Evolutionary conservation across 2,329 filamentous ascomycete genomes (phyloP).

Genomic region (Madurella fahalii): DNA sequence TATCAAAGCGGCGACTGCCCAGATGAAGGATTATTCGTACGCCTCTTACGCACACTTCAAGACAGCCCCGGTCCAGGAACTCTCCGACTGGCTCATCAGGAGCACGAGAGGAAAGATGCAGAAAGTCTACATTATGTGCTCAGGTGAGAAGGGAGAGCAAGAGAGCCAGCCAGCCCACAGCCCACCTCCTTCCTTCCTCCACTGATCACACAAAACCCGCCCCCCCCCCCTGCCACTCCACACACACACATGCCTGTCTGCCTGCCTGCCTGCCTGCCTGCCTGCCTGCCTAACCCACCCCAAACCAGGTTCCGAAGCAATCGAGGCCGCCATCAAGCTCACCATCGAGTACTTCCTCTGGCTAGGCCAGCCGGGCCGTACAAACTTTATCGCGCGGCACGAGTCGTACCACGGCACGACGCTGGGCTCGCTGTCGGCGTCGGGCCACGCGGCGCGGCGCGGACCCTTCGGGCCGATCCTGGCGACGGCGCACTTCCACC

Average conservation of each 20-base stretch:
- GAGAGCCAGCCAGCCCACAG: too few relatives aligned
- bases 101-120: slow-evolving; percentile 36
- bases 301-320: slow-evolving; percentile 58
- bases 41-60: slow-evolving; percentile 47
- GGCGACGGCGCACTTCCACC: slow-evolving; percentile 40
- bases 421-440: slow-evolving; percentile 56
- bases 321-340: slow-evolving; percentile 65
- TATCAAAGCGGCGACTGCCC: slow-evolving; percentile 52
- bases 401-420: slow-evolving; percentile 70
- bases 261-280: not conserved
- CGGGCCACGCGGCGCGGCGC: slow-evolving; percentile 57
- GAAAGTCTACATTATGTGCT: slow-evolving; percentile 37
- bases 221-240: not conserved
- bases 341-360: slow-evolving; percentile 63
- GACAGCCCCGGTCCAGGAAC: slow-evolving; percentile 48
- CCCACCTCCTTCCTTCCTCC: too few relatives aligned
- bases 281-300: not conserved
- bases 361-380: slow-evolving; percentile 46
- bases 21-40: slow-evolving; percentile 36
- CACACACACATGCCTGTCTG: too few relatives aligned
- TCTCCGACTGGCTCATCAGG: slow-evolving; percentile 37
- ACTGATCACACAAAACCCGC: not conserved
- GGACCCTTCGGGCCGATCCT: slow-evolving; percentile 56
- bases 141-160: slow-evolving; percentile 24
- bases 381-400: slow-evolving; percentile 59